These are phyloP conservation scores for Pseudohalonectria lignicola DNA, from an alignment of 2,329 filamentous ascomycete genomes.

Conservation along the genomic window DNA sequence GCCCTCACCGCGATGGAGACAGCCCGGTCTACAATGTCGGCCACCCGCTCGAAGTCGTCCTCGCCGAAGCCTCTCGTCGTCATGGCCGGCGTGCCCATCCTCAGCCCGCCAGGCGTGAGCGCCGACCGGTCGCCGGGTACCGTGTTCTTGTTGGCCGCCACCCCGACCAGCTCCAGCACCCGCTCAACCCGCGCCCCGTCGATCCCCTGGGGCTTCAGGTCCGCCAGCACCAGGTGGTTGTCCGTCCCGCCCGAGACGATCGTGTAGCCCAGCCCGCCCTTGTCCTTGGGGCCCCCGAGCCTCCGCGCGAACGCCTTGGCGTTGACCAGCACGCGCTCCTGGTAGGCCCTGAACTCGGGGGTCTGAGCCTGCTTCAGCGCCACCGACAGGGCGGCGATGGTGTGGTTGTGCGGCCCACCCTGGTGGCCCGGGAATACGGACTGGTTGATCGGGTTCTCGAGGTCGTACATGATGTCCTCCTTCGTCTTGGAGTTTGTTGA, in stretches of 20 bases:
- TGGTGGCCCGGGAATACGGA: conserved; percentile 98
- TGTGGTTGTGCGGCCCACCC: conserved; percentile 97
- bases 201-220: conserved; percentile 79
- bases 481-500: conserved; percentile 76
- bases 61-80: conserved; percentile 88
- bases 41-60: conserved; percentile 78
- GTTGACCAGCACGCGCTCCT: conserved; percentile 81
- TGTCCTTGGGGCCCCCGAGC: conserved; percentile 56
- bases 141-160: conserved; percentile 99
- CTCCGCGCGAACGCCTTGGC: conserved; percentile 73
- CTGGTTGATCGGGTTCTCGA: conserved; percentile 87
- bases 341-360: conserved; percentile 85
- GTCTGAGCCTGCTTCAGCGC: conserved; percentile 88
- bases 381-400: conserved; percentile 89
- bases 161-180: conserved; percentile 82
- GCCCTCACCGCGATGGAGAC: conserved; percentile 69
- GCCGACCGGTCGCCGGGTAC: conserved; percentile 92
- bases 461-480: conserved; percentile 76
- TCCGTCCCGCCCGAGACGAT: conserved; percentile 92
- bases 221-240: conserved; percentile 89
- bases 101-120: conserved; percentile 81
- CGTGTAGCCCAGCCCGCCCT: conserved; percentile 71
- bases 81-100: conserved; percentile 96
- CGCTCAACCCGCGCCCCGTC: conserved; percentile 87
- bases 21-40: conserved; percentile 74